Conservation (phyloP, 495 filamentous ascomycete genomes). For the Lasiosphaeria hispida region DNA sequence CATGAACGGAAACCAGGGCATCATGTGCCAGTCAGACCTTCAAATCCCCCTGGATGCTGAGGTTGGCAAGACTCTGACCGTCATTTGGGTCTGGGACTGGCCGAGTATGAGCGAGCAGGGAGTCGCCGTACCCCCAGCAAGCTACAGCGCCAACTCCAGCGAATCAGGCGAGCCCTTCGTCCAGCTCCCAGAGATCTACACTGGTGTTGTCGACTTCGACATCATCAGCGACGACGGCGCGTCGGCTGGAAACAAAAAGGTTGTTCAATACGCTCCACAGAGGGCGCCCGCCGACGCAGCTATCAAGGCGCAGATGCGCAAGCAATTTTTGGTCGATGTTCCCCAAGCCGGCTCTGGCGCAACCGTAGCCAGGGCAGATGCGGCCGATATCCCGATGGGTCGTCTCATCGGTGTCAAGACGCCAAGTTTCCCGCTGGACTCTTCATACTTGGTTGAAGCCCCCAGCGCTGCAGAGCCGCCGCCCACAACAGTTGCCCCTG, state of each 20-base stretch:
- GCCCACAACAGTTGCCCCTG: not conserved
- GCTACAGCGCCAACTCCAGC: conserved; percentile 31
- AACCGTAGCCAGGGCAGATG: conserved; percentile 17
- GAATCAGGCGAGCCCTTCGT: conserved; percentile 50
- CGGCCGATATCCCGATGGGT: conserved; percentile 24
- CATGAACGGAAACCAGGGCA: conserved; percentile 26
- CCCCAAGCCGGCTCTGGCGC: conserved; percentile 26
- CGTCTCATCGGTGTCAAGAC: conserved; percentile 17
- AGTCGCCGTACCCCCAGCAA: conserved; percentile 27
- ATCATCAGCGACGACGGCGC: conserved; percentile 40
- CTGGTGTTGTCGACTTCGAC: conserved; percentile 76
- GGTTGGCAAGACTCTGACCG: conserved; percentile 57
- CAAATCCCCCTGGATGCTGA: conserved; percentile 57
- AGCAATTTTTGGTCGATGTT: conserved; percentile 35
- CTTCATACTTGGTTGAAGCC: not conserved
- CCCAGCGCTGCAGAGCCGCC: not conserved
- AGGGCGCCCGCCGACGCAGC: conserved; percentile 25
- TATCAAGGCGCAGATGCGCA: conserved; percentile 36
- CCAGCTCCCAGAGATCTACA: conserved; percentile 64
- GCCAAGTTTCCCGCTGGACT: conserved; percentile 7
- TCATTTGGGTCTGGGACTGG: conserved; percentile 97
- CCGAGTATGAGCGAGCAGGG: conserved; percentile 42
- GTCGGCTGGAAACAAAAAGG: conserved; percentile 11
- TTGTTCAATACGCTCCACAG: conserved; percentile 29
- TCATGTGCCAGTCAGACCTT: conserved; percentile 78